A percentile compares a stretch with the other conserved stretches of the same genome.
Evolutionary conservation across 176 grass and related monocot species (phyloP).

Genomic region (Bromus sterilis): DNA sequence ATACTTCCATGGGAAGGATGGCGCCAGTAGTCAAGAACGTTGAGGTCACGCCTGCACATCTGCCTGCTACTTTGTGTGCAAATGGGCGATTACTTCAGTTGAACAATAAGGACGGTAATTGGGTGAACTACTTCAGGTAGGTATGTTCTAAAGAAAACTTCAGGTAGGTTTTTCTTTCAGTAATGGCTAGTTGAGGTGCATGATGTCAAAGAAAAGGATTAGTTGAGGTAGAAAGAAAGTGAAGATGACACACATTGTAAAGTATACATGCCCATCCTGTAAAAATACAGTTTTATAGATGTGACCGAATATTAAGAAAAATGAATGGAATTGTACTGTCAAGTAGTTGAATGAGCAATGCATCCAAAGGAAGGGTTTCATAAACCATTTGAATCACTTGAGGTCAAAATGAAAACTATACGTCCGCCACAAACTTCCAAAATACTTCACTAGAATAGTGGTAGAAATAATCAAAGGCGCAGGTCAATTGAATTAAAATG

Average conservation of each 20-base stretch:
- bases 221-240: no score
- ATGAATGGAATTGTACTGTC: background rate
- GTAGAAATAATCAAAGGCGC: background rate
- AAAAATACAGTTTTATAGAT: no score
- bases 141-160: no score
- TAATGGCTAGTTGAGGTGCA: no score
- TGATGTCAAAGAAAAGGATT: no score
- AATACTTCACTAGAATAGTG: no score
- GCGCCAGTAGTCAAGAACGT: background rate
- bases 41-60: background rate
- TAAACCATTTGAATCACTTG: background rate
- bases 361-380: background rate
- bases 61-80: background rate
- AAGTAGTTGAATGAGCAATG: background rate
- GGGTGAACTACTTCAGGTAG: background rate
- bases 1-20: background rate
- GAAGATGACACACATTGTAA: background rate
- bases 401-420: background rate
- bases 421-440: no score
- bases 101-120: background rate
- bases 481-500: background rate
- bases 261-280: no score
- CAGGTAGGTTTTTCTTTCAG: background rate
- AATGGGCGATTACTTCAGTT: background rate
- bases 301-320: background rate